A percentile compares a stretch with the other conserved stretches of the same genome.
Conservation (phyloP, 225 moss, liverwort and hornwort genomes). For the Sphagnum tenellum region DNA sequence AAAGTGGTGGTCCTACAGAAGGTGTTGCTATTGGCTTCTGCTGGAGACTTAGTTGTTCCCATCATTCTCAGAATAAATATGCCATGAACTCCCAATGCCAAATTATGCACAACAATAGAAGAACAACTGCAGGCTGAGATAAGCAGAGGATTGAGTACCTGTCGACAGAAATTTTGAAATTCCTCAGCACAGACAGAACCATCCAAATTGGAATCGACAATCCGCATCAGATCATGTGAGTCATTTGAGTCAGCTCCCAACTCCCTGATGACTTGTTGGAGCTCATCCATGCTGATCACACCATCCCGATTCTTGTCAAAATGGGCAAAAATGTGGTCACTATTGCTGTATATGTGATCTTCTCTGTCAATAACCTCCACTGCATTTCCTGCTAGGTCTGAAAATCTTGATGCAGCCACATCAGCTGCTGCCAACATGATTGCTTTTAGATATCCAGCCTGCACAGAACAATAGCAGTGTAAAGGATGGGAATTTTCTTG, state of each 20-base stretch:
- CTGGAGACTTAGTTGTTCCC: no score
- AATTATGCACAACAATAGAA: neutral
- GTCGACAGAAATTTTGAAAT: conserved; percentile 70
- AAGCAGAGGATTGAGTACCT: conserved; percentile 25
- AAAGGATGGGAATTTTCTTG: no score
- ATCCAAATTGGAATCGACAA: conserved; percentile 86
- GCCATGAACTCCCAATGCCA: no score
- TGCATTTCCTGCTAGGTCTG: conserved; percentile 54
- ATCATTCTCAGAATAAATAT: no score
- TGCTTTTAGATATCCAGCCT: conserved; percentile 43
- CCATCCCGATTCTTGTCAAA: conserved; percentile 95
- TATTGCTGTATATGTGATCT: conserved; percentile 18
- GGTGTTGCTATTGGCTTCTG: no score
- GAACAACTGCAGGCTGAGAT: neutral
- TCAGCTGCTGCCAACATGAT: conserved; percentile 55
- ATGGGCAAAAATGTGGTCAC: conserved; percentile 72
- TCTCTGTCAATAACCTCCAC: conserved; percentile 35
- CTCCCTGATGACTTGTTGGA: conserved; percentile 82
- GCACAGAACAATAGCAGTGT: neutral
- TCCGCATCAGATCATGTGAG: conserved; percentile 79
- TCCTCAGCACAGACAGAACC: conserved; percentile 81
- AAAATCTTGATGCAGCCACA: conserved; percentile 52
- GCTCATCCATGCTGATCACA: conserved; percentile 83
- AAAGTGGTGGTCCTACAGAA: neutral
- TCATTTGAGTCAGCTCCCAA: conserved; percentile 78